Evolutionary conservation across 176 grass and related monocot species (phyloP), one percentile per base, ranked within the genome.

Genomic region (Oryza nivara): DNA sequence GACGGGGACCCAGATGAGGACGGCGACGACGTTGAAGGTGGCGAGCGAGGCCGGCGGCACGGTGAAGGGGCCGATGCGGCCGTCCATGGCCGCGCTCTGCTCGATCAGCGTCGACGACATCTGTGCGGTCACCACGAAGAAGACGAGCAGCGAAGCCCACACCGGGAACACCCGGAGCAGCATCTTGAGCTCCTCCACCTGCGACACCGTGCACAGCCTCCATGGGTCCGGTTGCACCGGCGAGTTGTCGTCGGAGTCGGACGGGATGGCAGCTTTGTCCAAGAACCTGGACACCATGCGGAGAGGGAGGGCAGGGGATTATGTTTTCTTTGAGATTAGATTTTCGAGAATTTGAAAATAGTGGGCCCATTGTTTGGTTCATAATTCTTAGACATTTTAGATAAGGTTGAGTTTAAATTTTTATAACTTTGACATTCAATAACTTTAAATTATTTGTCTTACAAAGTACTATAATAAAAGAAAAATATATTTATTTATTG

Each of bases 201-300:
- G 90, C 6, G 90, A 85, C 47, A 88, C 82, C 1, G 82, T 88
- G 73, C 90, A 88, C 6, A 85, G 32, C 34, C 79, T 80, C 90
- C 78, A 80, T 14, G 80, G 77, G 32, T 70, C 44, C 46, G 44
- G 44, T 7, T 68, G 69, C 38, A 16, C 69, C 15, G 61, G 76
- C 40, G 36, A 38, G 36, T 38, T 38, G 5, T 38, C 36, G 36
- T 38, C 36, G 36, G 5, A 5, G 36, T 38, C 36, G 4, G 36
- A 38, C 36, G 36, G 36, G 28, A 84, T 89, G 20, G 82, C 88
- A 22, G 88, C 88, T 69, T 38, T 38, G 36, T 38, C 4, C 36
- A 38, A 38, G 36, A 38, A 38, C 36, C 36, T 38, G 36, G 36
- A 38, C 36, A 38, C 36, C 36, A 38, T 6, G 36, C 30, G 30